Base-by-base conservation (phyloP, 768 basidiomycete genomes). In the Rhizopogon vinicolor region DNA sequence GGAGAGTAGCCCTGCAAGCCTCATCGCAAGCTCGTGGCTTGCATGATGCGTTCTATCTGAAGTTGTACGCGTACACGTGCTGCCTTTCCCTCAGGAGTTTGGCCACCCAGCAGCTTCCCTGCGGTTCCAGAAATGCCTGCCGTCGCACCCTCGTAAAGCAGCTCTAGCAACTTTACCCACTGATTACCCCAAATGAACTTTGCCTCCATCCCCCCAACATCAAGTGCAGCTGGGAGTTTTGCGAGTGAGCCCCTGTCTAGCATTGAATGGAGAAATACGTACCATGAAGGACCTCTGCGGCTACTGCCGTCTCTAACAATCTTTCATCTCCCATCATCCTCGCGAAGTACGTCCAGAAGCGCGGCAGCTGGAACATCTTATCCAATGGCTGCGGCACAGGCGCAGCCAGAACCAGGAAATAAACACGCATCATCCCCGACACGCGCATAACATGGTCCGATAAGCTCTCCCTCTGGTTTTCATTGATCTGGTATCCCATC, bases 341-440 rank as follows among this genome's bases (percentile, higher is more conserved):
- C 45, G 84, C 76, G 61, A 91, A 79, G 78, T 86, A 91, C 8
- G 75, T 74, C 91, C 91, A 93, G 58, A 77, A 81, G 52, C 85
- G 74, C 2, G 86, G 79, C 31, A 82, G 63, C 62, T 83, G 82
- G 66, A 86, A 89, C 71, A 81, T 72, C 25, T 63, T 64, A 52
- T 82, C 70, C 55, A 87, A 59, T 13, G 79, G 80, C 48, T 69
- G 64, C 41, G 68, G 51, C 1, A 72, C 69, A 5, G 72, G 72
- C 3, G 70, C 61, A 14, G 59, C 53, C 58, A 93, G 66, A 45
- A 95, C 80, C 18, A 84, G 76, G 66, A 92, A 91, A 73, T 96
- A 98, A 22, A 98, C 84, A 31, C 94, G 82, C 81, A 94, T 82
- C 33, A 92, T 79, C 8, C 93, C 93, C 31, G 83, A 74, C 45